Evolutionary conservation across 208 protist species (phyloP).

Genomic region (Trypanosoma brucei): DNA sequence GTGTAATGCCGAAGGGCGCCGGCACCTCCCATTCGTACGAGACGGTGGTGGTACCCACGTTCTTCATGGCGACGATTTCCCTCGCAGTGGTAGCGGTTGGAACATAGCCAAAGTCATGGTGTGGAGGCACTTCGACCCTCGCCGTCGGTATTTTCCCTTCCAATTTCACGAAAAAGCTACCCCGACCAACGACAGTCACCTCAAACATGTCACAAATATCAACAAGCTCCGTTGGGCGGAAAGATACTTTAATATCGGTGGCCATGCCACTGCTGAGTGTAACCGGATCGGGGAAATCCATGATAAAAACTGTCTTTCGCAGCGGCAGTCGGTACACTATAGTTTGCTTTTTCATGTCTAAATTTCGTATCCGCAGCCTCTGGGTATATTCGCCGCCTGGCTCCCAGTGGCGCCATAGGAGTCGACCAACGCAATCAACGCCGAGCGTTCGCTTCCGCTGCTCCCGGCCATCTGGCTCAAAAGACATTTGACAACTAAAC

Average conservation of each 20-base stretch:
- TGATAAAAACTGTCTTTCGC: slow-evolving; percentile 70
- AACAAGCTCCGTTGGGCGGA: slow-evolving; percentile 62
- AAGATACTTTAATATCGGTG: slow-evolving; percentile 68
- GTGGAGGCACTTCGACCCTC: slow-evolving; percentile 39
- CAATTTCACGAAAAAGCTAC: slow-evolving; percentile 74
- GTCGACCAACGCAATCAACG: slow-evolving; percentile 74
- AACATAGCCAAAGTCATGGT: slow-evolving; percentile 89
- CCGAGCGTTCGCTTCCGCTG: slow-evolving; percentile 66
- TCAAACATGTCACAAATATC: slow-evolving; percentile 80
- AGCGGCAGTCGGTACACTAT: slow-evolving; percentile 79
- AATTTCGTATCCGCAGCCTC: slow-evolving; percentile 86
- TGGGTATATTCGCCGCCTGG: slow-evolving; percentile 82
- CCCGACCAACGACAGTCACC: slow-evolving; percentile 64
- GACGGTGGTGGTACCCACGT: slow-evolving; percentile 72
- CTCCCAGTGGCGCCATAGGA: slow-evolving; percentile 86
- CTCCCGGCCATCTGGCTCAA: slow-evolving; percentile 28
- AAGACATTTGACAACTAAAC: slow-evolving; percentile 5
- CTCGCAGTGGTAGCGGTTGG: slow-evolving; percentile 51
- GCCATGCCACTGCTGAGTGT: slow-evolving; percentile 78
- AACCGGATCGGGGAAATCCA: slow-evolving; percentile 83
- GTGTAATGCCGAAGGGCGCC: slow-evolving; percentile 68
- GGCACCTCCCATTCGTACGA: slow-evolving; percentile 77
- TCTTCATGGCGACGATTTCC: slow-evolving; percentile 60
- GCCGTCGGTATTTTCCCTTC: slow-evolving; percentile 78
- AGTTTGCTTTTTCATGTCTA: slow-evolving; percentile 57